phyloP scores from a whole-genome alignment of 495 filamentous ascomycete genomes.

The Bombardia bombarda region DNA sequence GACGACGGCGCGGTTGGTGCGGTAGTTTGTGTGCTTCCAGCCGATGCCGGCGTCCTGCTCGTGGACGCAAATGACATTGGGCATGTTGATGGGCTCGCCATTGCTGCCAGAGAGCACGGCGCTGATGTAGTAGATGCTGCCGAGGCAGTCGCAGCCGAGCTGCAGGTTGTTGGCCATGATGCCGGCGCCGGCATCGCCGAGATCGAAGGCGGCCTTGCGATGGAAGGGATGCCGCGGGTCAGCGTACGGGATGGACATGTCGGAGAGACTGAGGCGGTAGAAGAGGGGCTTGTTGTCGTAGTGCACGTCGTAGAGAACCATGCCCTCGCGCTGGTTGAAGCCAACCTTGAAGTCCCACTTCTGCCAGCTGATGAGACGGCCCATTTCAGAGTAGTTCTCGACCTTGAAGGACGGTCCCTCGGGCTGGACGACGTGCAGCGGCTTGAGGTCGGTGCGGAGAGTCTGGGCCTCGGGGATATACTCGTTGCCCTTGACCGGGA shows the following conservation, averaged over 20 bases:
- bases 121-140: slow-evolving; percentile 68
- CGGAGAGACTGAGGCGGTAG: slow-evolving; percentile 59
- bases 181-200: slow-evolving; percentile 68
- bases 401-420: slow-evolving; percentile 66
- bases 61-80: slow-evolving; percentile 74
- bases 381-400: slow-evolving; percentile 32
- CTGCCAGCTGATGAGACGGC: slow-evolving; percentile 49
- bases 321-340: slow-evolving; percentile 66
- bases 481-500: slow-evolving; percentile 53
- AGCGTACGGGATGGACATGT: slow-evolving; percentile 76
- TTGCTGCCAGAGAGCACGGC: slow-evolving; percentile 44
- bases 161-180: slow-evolving; percentile 68
- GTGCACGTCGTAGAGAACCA: slow-evolving; percentile 59
- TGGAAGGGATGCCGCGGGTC: slow-evolving; percentile 67
- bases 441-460: slow-evolving; percentile 60
- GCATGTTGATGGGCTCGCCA: slow-evolving; percentile 52
- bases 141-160: slow-evolving; percentile 64
- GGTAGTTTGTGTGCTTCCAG: slow-evolving; percentile 80
- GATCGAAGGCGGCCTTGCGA: slow-evolving; percentile 71
- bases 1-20: slow-evolving; percentile 58
- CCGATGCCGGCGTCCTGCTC: slow-evolving; percentile 67
- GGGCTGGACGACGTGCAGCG: slow-evolving; percentile 67
- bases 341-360: slow-evolving; percentile 67
- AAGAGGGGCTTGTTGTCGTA: slow-evolving; percentile 62
- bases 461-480: slow-evolving; percentile 66